Evolutionary conservation across 2,329 filamentous ascomycete species (phyloP).

Genomic region (Aureobasidium musti): DNA sequence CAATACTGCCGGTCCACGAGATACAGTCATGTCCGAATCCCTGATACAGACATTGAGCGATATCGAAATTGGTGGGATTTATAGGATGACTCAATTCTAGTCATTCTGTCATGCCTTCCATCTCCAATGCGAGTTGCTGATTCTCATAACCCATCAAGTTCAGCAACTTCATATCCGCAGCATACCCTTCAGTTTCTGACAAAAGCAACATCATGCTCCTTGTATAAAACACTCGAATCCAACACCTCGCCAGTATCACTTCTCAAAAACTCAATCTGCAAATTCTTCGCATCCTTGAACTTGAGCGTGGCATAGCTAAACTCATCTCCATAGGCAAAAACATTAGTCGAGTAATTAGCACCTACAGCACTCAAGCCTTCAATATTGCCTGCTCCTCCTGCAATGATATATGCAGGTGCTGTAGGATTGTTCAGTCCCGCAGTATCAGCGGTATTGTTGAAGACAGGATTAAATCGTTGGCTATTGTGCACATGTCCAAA

Average conservation of each 20-base stretch:
- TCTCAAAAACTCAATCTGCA: constrained; percentile 56
- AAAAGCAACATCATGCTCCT: constrained; percentile 31
- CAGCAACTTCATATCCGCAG: background rate
- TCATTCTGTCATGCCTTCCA: background rate
- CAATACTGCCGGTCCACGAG: too few relatives aligned
- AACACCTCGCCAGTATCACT: constrained; percentile 47
- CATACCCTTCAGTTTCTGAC: background rate
- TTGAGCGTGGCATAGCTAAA: constrained; percentile 56
- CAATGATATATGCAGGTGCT: constrained; percentile 58
- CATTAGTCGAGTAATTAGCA: constrained; percentile 48
- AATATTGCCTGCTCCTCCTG: constrained; percentile 60
- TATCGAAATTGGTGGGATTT: too few relatives aligned
- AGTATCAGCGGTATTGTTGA: constrained; percentile 42
- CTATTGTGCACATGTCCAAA: constrained; percentile 63
- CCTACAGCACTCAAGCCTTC: constrained; percentile 54
- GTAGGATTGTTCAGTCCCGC: constrained; percentile 54
- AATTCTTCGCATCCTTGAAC: constrained; percentile 49
- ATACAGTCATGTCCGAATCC: background rate
- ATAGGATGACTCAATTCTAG: too few relatives aligned
- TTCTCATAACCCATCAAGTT: background rate
- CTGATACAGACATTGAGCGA: too few relatives aligned
- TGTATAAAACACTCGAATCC: constrained; percentile 35
- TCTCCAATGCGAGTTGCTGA: background rate
- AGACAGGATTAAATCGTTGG: constrained; percentile 53
- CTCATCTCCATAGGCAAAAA: constrained; percentile 55